Percentiles rank a stretch among this genome's conserved stretches.
phyloP scores from a whole-genome alignment of 352 stramenopile genomes.

The Globisporangium takayamanum region DNA sequence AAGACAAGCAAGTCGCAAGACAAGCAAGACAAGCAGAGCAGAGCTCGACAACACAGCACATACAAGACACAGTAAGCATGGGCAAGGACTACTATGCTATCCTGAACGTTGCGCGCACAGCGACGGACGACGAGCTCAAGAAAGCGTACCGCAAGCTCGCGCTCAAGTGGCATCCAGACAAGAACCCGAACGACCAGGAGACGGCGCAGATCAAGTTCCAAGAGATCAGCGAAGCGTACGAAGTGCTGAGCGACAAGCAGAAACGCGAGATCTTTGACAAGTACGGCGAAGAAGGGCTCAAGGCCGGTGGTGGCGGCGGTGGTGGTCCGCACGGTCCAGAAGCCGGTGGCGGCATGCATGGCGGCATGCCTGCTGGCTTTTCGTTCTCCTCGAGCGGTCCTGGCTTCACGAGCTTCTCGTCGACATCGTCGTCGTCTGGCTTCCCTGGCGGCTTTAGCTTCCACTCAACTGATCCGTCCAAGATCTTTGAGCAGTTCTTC shows the following conservation, averaged over 20 bases:
- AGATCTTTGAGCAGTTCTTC: constrained; percentile 91
- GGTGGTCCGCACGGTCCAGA: constrained; percentile 17
- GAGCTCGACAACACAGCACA: background rate
- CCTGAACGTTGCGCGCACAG: constrained; percentile 57
- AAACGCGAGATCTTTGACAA: constrained; percentile 91
- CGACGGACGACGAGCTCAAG: constrained; percentile 73
- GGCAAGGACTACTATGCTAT: constrained; percentile 85
- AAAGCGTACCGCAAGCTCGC: constrained; percentile 88
- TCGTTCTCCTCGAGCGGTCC: constrained; percentile 19
- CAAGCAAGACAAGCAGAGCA: background rate
- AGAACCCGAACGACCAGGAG: constrained; percentile 87
- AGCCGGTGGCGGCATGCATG: constrained; percentile 14
- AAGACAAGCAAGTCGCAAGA: background rate
- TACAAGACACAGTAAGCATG: constrained; percentile 27
- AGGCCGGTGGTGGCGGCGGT: constrained; percentile 23
- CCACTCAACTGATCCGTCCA: constrained; percentile 72
- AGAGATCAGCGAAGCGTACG: constrained; percentile 90
- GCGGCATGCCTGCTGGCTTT: constrained; percentile 28
- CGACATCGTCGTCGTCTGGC: constrained; percentile 3
- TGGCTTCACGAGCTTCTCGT: constrained; percentile 50
- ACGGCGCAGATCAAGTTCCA: constrained; percentile 89
- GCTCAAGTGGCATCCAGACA: constrained; percentile 91
- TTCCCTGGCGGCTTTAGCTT: constrained; percentile 79
- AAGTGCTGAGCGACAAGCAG: constrained; percentile 91
- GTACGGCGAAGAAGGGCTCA: constrained; percentile 89